Evolutionary conservation across 345 rosid genomes (phyloP).

Genomic region (Rhizophora apiculata): DNA sequence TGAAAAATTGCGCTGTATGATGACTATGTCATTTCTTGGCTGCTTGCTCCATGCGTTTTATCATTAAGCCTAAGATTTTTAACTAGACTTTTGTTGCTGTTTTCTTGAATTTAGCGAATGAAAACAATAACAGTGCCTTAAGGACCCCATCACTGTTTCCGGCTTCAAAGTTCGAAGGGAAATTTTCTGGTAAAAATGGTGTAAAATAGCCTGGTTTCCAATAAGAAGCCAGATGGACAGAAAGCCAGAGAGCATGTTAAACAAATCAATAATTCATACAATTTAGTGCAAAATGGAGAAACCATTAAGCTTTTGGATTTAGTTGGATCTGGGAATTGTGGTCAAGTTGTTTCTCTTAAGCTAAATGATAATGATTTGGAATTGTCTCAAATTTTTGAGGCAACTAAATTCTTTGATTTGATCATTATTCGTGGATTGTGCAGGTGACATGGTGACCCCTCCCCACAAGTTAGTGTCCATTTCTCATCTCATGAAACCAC

Average conservation of each 20-base stretch:
- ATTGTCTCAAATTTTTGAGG: conserved; percentile 22
- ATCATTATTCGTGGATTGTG: conserved; percentile 6
- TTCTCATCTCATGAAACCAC: conserved; percentile 10
- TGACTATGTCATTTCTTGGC: too few relatives aligned
- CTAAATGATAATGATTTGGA: conserved; percentile 6
- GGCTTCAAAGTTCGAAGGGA: background rate
- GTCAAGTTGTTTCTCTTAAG: background rate
- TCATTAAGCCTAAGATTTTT: too few relatives aligned
- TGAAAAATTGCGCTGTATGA: too few relatives aligned
- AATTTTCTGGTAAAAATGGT: too few relatives aligned
- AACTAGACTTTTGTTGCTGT: too few relatives aligned
- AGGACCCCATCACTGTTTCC: background rate
- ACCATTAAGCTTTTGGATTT: background rate
- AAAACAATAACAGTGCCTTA: background rate
- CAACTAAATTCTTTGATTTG: conserved; percentile 16
- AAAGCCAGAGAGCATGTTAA: too few relatives aligned
- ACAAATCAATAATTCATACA: too few relatives aligned
- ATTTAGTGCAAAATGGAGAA: background rate
- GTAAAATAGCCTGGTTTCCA: background rate
- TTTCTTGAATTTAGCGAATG: too few relatives aligned
- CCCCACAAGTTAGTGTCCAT: conserved; percentile 27
- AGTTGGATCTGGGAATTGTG: background rate
- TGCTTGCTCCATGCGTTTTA: too few relatives aligned
- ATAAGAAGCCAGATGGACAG: background rate
- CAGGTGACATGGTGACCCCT: conserved; percentile 34